A percentile compares a stretch with the other conserved stretches of the same genome.
Evolutionary conservation across 305 asterid species (phyloP).

Genomic region (Fraxinus velutina): DNA sequence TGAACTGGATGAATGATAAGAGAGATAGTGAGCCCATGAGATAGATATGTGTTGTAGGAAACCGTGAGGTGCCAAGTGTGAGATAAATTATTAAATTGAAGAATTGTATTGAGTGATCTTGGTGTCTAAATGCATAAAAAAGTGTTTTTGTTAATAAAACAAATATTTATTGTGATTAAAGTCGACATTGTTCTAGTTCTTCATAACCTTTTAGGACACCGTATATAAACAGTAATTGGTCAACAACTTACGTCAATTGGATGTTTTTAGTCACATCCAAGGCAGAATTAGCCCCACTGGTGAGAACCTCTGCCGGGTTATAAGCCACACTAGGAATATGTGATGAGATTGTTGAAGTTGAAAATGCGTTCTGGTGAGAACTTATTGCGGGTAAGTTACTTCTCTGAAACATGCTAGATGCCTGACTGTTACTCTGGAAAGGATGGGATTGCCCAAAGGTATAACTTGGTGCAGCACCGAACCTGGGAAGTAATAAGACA

Average conservation of each 20-base stretch:
- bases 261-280: slow-evolving; percentile 24
- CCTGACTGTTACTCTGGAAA: slow-evolving; percentile 42
- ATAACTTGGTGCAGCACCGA: slow-evolving; percentile 45
- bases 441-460: slow-evolving; percentile 49
- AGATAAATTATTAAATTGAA: neutral
- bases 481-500: slow-evolving; percentile 37
- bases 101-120: neutral
- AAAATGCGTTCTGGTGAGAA: slow-evolving; percentile 40
- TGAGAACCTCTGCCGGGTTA: slow-evolving; percentile 20
- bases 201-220: neutral
- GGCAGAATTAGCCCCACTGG: slow-evolving; percentile 22
- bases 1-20: neutral
- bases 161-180: neutral
- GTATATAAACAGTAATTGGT: neutral
- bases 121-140: neutral
- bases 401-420: slow-evolving; percentile 35
- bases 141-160: neutral
- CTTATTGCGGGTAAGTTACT: slow-evolving; percentile 35
- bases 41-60: neutral
- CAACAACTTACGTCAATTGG: slow-evolving; percentile 45
- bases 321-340: slow-evolving; percentile 35
- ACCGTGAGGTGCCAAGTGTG: neutral
- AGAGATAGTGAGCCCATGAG: neutral
- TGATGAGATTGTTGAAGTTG: slow-evolving; percentile 38
- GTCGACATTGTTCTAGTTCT: neutral